Base-by-base conservation (phyloP, 1,284 basidiomycete genomes). In the Papiliotrema terrestris region DNA sequence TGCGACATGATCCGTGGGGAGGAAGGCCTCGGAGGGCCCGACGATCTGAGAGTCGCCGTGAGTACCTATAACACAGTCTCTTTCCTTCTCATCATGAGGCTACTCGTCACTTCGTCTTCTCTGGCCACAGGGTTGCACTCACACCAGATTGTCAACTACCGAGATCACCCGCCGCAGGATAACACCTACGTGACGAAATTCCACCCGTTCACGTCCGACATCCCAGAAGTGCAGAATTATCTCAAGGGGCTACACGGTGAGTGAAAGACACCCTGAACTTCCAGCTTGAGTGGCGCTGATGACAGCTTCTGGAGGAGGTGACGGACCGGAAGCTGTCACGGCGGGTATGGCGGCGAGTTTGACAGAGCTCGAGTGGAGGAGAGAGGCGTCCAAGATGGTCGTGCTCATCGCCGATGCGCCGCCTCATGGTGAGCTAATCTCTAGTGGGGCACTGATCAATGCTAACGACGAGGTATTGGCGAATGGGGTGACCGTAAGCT, bases 261-360 rank as follows among this genome's bases (percentile, higher is more conserved):
- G 73, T 11, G 29, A 5, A 11, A 5, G 5, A 11, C 29, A 32
- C 5, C 29, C 49, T 51, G 2, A 29, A 8, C 22, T 11, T 41
- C 20, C 39, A 17, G 35, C 13, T 26, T n/a, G 13, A 22, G 35
- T 22, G 38, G 29, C 43, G 42, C 56, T 58, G 32, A 55, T 22
- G 5, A 29, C 35, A 95, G 96, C 96, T 15, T 89, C 88, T 5
- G 93, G 96, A 26, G 95, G 95, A 26, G 95, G 95, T 13, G 95
- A 99, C 80, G 95, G 96, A 0, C 96, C 96, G 0, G 96, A 99
- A 73, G 96, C 94, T 3, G 90, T 97, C 55, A 99, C 96, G 0
- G 93, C 95, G 3, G 95, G 89, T 13, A 80, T 99, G 76, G 86
- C 86, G 8, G 92, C 94, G 63, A 87, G 86, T 15, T 72, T 93